Evolutionary conservation across 306 rosid genomes (phyloP).

Genomic region (Cucurbita pepo): DNA sequence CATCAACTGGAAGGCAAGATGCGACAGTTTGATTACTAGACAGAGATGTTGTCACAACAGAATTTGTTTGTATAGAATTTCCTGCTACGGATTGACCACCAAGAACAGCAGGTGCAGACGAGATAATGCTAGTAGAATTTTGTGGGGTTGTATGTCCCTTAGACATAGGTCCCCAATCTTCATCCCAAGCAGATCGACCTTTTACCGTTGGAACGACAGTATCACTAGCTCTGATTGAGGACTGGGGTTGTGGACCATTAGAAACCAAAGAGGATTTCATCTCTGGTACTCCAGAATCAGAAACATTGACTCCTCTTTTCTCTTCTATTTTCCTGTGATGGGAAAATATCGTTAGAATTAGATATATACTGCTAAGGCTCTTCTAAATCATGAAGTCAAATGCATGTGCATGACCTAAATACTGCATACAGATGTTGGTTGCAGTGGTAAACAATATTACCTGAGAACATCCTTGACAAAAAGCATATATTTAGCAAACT

Average conservation of each 20-base stretch:
- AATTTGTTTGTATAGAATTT: constrained; percentile 24
- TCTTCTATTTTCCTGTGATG: constrained; percentile 77
- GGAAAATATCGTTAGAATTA: background rate
- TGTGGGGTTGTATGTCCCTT: constrained; percentile 24
- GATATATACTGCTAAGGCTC: background rate
- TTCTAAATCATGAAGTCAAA: background rate
- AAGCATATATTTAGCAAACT: constrained; percentile 95
- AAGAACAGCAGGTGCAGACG: constrained; percentile 18
- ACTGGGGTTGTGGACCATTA: constrained; percentile 45
- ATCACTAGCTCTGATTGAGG: constrained; percentile 21
- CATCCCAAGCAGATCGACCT: constrained; percentile 67
- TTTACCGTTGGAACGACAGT: constrained; percentile 27
- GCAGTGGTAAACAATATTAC: constrained; percentile 17
- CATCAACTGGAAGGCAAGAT: constrained; percentile 67
- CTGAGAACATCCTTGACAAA: constrained; percentile 93
- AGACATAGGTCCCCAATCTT: constrained; percentile 65
- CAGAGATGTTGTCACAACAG: constrained; percentile 17
- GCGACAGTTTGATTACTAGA: constrained; percentile 39
- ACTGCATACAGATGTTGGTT: background rate
- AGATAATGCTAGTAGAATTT: constrained; percentile 15
- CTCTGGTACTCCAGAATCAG: constrained; percentile 64
- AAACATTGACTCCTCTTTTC: constrained; percentile 79
- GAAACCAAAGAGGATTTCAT: constrained; percentile 27
- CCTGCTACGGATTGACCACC: constrained; percentile 26
- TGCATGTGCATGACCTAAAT: constrained; percentile 1